phyloP scores from a whole-genome alignment of 169 alveolate genomes.

The Plasmodium vinckei region DNA sequence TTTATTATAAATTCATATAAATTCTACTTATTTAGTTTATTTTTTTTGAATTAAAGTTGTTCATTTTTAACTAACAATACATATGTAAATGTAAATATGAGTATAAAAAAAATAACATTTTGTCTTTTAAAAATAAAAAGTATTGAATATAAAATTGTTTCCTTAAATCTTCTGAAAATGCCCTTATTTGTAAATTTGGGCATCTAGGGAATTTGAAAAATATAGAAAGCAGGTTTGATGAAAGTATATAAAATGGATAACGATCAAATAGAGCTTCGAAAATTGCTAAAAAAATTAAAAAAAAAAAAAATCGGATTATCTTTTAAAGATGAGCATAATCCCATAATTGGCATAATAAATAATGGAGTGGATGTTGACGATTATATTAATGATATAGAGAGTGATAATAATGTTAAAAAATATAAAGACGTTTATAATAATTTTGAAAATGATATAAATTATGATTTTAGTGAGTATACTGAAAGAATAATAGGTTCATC shows the following conservation, averaged over 20 bases:
- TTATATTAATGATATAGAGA: conserved; percentile 4
- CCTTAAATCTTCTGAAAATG: background rate
- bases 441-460: conserved; percentile 51
- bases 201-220: background rate
- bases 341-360: background rate
- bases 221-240: background rate
- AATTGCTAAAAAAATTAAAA: conserved; percentile 23
- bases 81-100: background rate
- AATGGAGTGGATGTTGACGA: conserved; percentile 2
- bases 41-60: background rate
- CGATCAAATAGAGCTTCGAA: background rate
- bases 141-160: background rate
- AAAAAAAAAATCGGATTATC: conserved; percentile 1
- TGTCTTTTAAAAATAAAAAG: background rate
- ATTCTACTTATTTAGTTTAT: background rate
- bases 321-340: conserved; percentile 9
- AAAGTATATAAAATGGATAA: no score
- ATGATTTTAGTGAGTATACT: conserved; percentile 29
- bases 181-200: background rate
- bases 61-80: background rate
- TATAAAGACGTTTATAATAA: conserved; percentile 53
- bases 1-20: background rate
- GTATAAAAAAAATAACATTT: background rate
- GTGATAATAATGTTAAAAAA: background rate
- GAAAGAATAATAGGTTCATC: conserved; percentile 49